Evolutionary conservation across 106 monocot genomes (phyloP).

Genomic region (Alisma plantagoaquatica): DNA sequence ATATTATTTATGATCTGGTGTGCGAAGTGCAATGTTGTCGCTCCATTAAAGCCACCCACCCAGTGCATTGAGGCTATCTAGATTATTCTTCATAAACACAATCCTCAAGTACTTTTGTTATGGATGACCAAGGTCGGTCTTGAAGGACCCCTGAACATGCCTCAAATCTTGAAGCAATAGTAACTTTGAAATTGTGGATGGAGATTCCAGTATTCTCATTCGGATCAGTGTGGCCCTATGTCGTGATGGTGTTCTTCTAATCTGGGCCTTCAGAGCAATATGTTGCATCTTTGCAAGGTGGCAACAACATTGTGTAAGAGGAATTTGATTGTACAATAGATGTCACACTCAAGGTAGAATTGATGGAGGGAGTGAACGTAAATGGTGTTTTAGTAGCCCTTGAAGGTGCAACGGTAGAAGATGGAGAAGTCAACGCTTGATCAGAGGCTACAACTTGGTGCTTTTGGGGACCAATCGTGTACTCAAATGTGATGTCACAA

Average conservation of each 20-base stretch:
- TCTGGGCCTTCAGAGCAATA: constrained; percentile 45
- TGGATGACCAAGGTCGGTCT: constrained; percentile 36
- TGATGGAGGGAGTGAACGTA: too few species aligned
- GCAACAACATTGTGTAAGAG: constrained; percentile 66
- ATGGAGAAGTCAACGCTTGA: too few species aligned
- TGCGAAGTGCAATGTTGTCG: too few species aligned
- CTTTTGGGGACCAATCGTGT: too few species aligned
- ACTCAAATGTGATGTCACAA: too few species aligned
- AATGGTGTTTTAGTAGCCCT: too few species aligned
- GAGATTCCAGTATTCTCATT: constrained; percentile 53
- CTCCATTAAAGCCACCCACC: too few species aligned
- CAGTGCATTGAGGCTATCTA: constrained; percentile 27
- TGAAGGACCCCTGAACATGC: not conserved
- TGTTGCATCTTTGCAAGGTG: constrained; percentile 52
- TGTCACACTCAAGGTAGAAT: constrained; percentile 53
- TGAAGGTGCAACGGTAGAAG: too few species aligned
- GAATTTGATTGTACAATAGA: constrained; percentile 63
- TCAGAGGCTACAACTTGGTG: too few species aligned
- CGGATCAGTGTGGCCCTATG: constrained; percentile 40
- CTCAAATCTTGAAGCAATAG: constrained; percentile 17
- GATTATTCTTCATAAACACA: constrained; percentile 41
- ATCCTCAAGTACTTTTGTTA: constrained; percentile 53
- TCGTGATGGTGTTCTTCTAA: constrained; percentile 39
- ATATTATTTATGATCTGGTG: too few species aligned
- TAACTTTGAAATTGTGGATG: constrained; percentile 41